Base-by-base conservation (phyloP, 2,329 filamentous ascomycete species). In the Pseudocercospora fijiensis region DNA sequence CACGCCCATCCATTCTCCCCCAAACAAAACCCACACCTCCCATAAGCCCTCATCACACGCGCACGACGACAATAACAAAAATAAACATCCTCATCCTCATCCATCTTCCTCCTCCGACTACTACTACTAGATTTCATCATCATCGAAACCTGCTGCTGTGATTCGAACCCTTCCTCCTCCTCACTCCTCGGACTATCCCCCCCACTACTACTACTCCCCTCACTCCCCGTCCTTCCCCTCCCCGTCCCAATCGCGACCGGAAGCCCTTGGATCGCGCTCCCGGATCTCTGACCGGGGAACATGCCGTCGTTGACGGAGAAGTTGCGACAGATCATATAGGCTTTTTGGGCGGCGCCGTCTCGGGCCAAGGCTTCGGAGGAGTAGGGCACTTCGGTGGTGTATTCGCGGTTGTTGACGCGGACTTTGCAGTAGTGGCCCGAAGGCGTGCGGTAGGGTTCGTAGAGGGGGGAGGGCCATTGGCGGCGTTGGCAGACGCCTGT, bases 301-400 rank as follows among this genome's bases (percentile, higher is more conserved):
- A 96, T 96, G 76, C 94, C 94, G 73, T 96, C 92, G 76, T 96
- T 97, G 78, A 96, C 91, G 61, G 92, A 96, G 80, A 97, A 97
- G 83, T 96, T 96, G 69, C 92, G 90, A 83, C 94, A 97, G 70
- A 97, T 95, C 87, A 96, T 94, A 79, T 96, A 98, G 63, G 94
- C 94, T 67, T 92, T 90, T 86, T 96, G 96, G 65, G 94, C 94
- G 26, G 94, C 94, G 73, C 94, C 95, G 78, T 98, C 93, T 75
- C 92, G 91, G 53, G 94, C 94, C 69, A 96, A 83, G 56, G 86
- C 82, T 76, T 94, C 90, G 67, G 89, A 90, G 76, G 90, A 88
- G 80, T 95, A 96, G 68, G 89, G 86, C 41, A 90, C 85, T 77
- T 96, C 92, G 49, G 93, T 96, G 77, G 93, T 91, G 81, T 97